These are phyloP conservation scores for Euclidium syriacum DNA, from an alignment of 345 rosid genomes.

Conservation along the genomic window DNA sequence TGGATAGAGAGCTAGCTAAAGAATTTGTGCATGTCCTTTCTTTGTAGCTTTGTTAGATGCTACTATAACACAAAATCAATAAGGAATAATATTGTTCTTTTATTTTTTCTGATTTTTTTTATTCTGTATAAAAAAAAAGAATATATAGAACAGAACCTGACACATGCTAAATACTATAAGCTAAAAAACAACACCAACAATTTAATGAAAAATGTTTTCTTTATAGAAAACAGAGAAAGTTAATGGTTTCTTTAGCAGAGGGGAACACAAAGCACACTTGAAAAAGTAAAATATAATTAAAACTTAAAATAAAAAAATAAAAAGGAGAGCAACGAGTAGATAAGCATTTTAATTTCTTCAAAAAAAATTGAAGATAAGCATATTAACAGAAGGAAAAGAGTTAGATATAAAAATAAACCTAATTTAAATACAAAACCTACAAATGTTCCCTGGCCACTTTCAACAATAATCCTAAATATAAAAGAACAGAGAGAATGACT, in stretches of 20 bases:
- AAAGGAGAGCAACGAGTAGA: not conserved
- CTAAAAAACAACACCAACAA: not conserved
- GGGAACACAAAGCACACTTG: not conserved
- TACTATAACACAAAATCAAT: not conserved
- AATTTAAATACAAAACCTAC: not conserved
- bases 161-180: slow-evolving; percentile 1
- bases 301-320: not conserved
- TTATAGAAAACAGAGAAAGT: not conserved
- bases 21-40: not conserved
- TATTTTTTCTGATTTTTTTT: too few species aligned
- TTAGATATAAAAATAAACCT: not conserved
- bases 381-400: not conserved
- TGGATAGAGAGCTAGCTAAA: not conserved
- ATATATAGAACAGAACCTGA: not conserved
- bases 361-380: not conserved
- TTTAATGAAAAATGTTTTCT: not conserved
- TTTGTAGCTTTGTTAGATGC: not conserved
- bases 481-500: not conserved
- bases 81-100: too few species aligned
- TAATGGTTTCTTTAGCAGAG: not conserved
- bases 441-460: not conserved
- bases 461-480: not conserved
- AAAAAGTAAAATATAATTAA: not conserved
- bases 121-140: not conserved
- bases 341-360: not conserved